These are phyloP conservation scores for Maudiozyma bulderi DNA, from an alignment of 805 yeast species.

Conservation along the genomic window DNA sequence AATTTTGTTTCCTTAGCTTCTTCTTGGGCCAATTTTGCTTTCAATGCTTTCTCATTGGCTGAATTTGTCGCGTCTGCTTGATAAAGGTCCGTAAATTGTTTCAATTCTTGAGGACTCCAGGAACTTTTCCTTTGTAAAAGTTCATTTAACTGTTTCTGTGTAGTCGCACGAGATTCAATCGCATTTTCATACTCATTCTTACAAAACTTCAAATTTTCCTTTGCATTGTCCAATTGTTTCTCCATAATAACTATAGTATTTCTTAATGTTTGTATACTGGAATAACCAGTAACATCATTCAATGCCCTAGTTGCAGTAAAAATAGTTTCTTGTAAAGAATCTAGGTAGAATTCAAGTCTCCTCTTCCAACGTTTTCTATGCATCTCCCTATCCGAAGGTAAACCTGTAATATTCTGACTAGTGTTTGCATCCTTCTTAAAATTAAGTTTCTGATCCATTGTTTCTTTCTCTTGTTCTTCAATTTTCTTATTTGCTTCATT, in stretches of 20 bases:
- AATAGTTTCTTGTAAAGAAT: slow-evolving; percentile 47
- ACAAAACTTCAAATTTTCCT: slow-evolving; percentile 37
- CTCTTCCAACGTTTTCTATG: slow-evolving; percentile 34
- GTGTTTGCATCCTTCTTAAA: slow-evolving; percentile 31
- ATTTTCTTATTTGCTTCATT: slow-evolving; percentile 30
- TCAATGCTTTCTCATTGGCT: slow-evolving; percentile 44
- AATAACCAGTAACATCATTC: slow-evolving; percentile 88
- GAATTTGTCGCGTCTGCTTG: slow-evolving; percentile 72
- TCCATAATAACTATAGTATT: slow-evolving; percentile 50
- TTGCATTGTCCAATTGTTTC: slow-evolving; percentile 36
- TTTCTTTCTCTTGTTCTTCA: slow-evolving; percentile 30
- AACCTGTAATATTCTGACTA: slow-evolving; percentile 25
- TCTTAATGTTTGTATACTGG: slow-evolving; percentile 65
- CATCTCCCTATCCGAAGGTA: slow-evolving; percentile 40
- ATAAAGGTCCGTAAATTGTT: slow-evolving; percentile 72
- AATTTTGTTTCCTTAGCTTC: slow-evolving; percentile 61
- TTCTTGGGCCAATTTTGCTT: slow-evolving; percentile 37
- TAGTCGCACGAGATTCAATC: slow-evolving; percentile 48
- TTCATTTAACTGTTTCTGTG: slow-evolving; percentile 83
- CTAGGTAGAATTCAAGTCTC: slow-evolving; percentile 40
- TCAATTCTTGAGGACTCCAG: slow-evolving; percentile 76
- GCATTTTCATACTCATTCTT: slow-evolving; percentile 52
- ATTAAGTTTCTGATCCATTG: slow-evolving; percentile 24
- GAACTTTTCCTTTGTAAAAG: slow-evolving; percentile 71
- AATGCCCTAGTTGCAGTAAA: slow-evolving; percentile 56